phyloP scores from a whole-genome alignment of 805 yeast species.

The Tetrapisispora taiwanensis region DNA sequence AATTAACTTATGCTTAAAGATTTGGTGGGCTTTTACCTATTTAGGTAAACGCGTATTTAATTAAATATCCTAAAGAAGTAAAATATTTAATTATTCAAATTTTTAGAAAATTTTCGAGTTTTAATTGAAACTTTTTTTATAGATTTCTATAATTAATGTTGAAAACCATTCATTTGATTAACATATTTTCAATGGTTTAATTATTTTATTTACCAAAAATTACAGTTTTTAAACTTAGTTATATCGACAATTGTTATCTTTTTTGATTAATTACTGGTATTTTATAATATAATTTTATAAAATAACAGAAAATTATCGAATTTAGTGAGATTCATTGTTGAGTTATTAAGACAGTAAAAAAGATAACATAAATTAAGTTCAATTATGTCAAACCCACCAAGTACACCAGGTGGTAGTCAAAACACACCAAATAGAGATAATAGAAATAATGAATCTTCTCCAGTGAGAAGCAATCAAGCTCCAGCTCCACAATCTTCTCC shows the following conservation, averaged over 20 bases:
- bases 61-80: not conserved
- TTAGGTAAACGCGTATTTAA: not conserved
- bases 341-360: not conserved
- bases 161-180: no score
- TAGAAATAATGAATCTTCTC: constrained; percentile 20
- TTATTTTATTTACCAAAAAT: no score
- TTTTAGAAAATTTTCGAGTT: not conserved
- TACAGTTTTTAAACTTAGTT: no score
- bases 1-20: not conserved
- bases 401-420: constrained; percentile 1
- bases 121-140: not conserved
- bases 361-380: not conserved
- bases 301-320: no score
- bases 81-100: not conserved
- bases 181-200: no score
- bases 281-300: no score
- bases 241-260: no score
- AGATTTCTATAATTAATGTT: not conserved
- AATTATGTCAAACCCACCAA: constrained; percentile 22
- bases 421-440: not conserved
- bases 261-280: no score
- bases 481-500: constrained; percentile 32
- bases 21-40: not conserved
- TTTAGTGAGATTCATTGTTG: no score
- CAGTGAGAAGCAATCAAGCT: constrained; percentile 24